phyloP scores from a whole-genome alignment of 345 rosid genomes.

The Trapa bicornis region DNA sequence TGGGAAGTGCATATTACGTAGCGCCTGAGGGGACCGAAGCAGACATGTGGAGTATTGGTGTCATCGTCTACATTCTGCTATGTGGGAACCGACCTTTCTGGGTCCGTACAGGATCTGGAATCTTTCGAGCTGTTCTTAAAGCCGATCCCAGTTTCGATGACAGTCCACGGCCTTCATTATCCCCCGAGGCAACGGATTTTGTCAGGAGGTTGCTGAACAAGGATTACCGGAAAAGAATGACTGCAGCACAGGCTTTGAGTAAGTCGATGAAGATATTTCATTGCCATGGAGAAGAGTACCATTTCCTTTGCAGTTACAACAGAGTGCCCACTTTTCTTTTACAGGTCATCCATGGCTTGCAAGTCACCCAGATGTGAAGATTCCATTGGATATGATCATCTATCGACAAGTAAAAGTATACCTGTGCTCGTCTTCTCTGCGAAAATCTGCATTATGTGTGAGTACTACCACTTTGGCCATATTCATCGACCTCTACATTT shows the following conservation, averaged over 20 bases:
- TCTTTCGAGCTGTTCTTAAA: conserved; percentile 84
- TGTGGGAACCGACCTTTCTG: conserved; percentile 98
- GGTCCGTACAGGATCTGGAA: conserved; percentile 97
- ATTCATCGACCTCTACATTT: neutral
- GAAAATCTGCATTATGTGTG: conserved; percentile 63
- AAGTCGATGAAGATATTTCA: conserved; percentile 17
- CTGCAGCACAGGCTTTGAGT: conserved; percentile 95
- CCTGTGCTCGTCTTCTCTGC: conserved; percentile 56
- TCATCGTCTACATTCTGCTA: conserved; percentile 78
- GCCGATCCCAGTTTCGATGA: conserved; percentile 90
- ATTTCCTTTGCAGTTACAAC: neutral
- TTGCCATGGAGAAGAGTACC: too few relatives aligned
- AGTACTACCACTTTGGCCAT: conserved; percentile 12
- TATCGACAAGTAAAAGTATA: conserved; percentile 60
- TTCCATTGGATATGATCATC: conserved; percentile 70
- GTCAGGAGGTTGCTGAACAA: conserved; percentile 80
- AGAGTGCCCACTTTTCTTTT: conserved; percentile 2
- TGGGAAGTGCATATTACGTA: conserved; percentile 96
- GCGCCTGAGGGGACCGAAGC: conserved; percentile 98
- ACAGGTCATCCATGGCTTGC: conserved; percentile 95
- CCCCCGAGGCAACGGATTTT: conserved; percentile 71
- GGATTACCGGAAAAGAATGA: conserved; percentile 82
- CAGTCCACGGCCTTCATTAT: conserved; percentile 85
- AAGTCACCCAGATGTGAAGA: conserved; percentile 51
- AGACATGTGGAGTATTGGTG: conserved; percentile 99